These are phyloP conservation scores for Hygrophoropsis aurantiaca DNA, from an alignment of 768 basidiomycete genomes.

Conservation along the genomic window DNA sequence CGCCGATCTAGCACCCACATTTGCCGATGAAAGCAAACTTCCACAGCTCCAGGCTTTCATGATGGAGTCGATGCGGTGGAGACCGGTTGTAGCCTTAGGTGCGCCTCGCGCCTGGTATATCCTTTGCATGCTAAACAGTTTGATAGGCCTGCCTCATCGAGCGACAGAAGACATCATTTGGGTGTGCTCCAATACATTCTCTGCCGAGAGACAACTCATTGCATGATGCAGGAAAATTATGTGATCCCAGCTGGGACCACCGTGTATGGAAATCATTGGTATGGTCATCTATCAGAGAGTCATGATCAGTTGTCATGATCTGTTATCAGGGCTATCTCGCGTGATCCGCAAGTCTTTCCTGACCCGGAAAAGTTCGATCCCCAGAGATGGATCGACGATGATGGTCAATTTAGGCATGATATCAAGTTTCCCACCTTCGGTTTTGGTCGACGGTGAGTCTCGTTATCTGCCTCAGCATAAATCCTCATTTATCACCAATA, in stretches of 20 bases:
- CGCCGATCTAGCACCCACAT: constrained; percentile 29
- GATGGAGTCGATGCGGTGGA: constrained; percentile 34
- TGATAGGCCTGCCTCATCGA: constrained; percentile 11
- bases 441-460: constrained; percentile 39
- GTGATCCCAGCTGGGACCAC: constrained; percentile 17
- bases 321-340: constrained; percentile 29
- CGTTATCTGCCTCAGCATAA: background rate
- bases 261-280: constrained; percentile 18
- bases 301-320: background rate
- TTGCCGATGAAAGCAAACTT: constrained; percentile 29
- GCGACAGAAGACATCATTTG: constrained; percentile 17
- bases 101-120: background rate
- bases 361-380: constrained; percentile 37
- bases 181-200: constrained; percentile 1
- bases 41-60: constrained; percentile 34
- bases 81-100: constrained; percentile 27
- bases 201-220: background rate
- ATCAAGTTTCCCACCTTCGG: constrained; percentile 51
- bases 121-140: background rate
- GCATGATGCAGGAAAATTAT: constrained; percentile 10
- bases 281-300: background rate
- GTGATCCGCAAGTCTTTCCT: constrained; percentile 36
- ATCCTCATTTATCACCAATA: constrained; percentile 13
- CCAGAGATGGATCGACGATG: constrained; percentile 25
- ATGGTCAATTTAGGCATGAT: constrained; percentile 38